Evolutionary conservation across 2,329 filamentous ascomycete genomes (phyloP).

Genomic region (Pestalotiopsis sp.): DNA sequence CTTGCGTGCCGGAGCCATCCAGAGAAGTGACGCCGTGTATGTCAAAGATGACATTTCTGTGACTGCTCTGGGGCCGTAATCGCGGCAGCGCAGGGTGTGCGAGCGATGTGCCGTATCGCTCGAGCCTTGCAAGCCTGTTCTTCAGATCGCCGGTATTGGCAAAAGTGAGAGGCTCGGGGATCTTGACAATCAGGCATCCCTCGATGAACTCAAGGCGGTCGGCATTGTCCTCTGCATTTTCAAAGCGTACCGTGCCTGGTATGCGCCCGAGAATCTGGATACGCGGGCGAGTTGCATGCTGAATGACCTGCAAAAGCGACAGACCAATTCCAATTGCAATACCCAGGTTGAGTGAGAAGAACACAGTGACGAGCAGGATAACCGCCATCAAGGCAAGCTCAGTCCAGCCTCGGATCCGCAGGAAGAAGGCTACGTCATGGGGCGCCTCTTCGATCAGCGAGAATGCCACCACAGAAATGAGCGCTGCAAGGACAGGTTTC

Average conservation of each 20-base stretch:
- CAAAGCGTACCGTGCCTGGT: conserved; percentile 78
- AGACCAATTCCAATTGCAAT: conserved; percentile 93
- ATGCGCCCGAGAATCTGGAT: conserved; percentile 95
- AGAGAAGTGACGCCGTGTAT: conserved; percentile 96
- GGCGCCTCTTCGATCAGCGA: conserved; percentile 94
- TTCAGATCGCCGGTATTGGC: conserved; percentile 95
- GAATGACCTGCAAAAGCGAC: conserved; percentile 85
- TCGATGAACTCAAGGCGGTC: conserved; percentile 84
- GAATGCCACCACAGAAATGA: conserved; percentile 94
- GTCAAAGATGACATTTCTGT: conserved; percentile 93
- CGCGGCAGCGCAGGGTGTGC: conserved; percentile 87
- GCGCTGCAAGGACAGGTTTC: conserved; percentile 91
- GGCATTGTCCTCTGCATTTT: conserved; percentile 76
- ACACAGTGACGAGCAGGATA: conserved; percentile 89
- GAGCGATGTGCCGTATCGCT: conserved; percentile 82
- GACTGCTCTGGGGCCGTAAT: conserved; percentile 74
- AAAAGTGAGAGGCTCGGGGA: conserved; percentile 94
- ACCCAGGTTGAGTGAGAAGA: conserved; percentile 90
- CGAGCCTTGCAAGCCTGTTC: conserved; percentile 76
- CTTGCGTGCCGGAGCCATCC: conserved; percentile 90
- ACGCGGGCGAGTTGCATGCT: conserved; percentile 85
- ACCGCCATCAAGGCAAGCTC: conserved; percentile 85
- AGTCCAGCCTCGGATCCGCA: conserved; percentile 79
- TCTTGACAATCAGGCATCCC: conserved; percentile 93
- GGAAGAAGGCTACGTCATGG: conserved; percentile 88